phyloP scores from a whole-genome alignment of 192 early-diverging fungal species.

The Dissophora globulifera region DNA sequence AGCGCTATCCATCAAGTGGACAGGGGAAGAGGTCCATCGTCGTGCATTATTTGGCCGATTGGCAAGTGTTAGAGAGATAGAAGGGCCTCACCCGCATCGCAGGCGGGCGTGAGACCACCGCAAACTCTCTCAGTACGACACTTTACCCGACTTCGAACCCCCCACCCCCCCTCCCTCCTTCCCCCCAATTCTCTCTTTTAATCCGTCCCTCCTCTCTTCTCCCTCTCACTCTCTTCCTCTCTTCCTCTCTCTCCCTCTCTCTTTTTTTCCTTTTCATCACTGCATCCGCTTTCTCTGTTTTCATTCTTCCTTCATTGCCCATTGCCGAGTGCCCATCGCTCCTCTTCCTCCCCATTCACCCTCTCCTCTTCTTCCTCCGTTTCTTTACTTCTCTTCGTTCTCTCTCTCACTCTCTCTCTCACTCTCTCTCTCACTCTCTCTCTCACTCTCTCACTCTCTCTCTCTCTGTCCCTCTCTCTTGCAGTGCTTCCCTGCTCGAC shows the following conservation, averaged over 20 bases:
- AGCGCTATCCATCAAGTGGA: no score
- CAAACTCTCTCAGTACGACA: no score
- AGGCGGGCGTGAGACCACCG: no score
- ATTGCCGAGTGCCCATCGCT: no score
- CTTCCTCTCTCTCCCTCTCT: background rate
- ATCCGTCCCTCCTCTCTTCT: background rate
- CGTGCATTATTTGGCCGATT: no score
- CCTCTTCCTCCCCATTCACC: background rate
- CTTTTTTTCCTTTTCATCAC: background rate
- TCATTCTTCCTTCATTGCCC: no score
- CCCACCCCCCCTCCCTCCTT: no score
- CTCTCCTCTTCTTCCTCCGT: conserved; percentile 3
- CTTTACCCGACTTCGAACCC: no score
- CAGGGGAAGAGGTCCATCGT: no score
- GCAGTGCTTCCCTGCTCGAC: background rate
- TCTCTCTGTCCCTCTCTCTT: background rate
- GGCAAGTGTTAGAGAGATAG: no score
- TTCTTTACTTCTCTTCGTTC: background rate
- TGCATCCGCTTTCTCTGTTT: background rate
- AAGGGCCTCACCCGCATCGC: no score
- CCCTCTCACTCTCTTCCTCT: background rate
- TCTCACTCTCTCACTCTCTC: background rate
- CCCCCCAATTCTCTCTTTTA: conserved; percentile 2
- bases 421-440: background rate
- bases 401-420: background rate